Evolutionary conservation across 805 yeast species (phyloP).

Genomic region (Starmerella floricola): DNA sequence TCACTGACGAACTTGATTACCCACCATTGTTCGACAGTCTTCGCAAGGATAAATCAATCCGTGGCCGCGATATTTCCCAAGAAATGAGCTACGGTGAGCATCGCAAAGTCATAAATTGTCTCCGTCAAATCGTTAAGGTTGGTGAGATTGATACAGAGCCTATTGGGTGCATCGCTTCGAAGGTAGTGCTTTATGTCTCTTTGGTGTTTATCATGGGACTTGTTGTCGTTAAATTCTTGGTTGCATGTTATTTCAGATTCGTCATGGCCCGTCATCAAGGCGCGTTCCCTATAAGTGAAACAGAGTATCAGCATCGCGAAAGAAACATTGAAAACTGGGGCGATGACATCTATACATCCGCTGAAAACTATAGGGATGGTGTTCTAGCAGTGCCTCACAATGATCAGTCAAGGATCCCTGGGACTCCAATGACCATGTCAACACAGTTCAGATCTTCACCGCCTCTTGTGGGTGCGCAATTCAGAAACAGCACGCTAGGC

Average conservation of each 20-base stretch:
- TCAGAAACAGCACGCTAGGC: too few species aligned
- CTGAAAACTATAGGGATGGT: slow-evolving; percentile 27
- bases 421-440: slow-evolving; percentile 8
- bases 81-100: slow-evolving; percentile 53
- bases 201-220: slow-evolving; percentile 74
- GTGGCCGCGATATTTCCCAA: slow-evolving; percentile 75
- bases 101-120: slow-evolving; percentile 64
- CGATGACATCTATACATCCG: slow-evolving; percentile 39
- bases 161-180: slow-evolving; percentile 87
- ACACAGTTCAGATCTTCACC: slow-evolving; percentile 1
- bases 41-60: slow-evolving; percentile 39
- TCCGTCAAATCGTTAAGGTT: slow-evolving; percentile 73
- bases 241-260: slow-evolving; percentile 90
- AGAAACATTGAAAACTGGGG: slow-evolving; percentile 78
- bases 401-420: background rate
- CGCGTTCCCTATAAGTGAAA: slow-evolving; percentile 48
- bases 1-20: slow-evolving; percentile 51
- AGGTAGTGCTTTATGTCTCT: slow-evolving; percentile 68
- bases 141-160: slow-evolving; percentile 83
- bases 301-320: slow-evolving; percentile 48
- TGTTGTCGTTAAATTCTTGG: slow-evolving; percentile 60
- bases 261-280: slow-evolving; percentile 68
- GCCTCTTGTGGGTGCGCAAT: slow-evolving; percentile 10
- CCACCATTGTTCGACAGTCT: slow-evolving; percentile 62
- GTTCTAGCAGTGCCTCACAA: slow-evolving; percentile 32